phyloP scores from a whole-genome alignment of 78 protist species.

The Speleostelium caveatum region DNA sequence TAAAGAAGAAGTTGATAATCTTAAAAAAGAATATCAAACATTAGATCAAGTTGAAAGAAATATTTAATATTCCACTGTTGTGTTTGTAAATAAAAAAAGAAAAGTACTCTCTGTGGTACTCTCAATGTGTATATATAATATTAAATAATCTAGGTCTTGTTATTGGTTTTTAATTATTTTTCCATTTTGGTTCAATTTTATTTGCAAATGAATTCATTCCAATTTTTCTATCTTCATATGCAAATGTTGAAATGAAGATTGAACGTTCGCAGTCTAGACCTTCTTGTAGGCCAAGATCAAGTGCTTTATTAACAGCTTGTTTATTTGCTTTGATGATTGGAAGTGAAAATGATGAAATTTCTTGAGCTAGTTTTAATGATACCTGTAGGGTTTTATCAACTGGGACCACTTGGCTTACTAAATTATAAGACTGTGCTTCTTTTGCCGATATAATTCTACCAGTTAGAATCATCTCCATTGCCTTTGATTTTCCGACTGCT shows the following conservation, averaged over 20 bases:
- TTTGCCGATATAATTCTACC: constrained; percentile 86
- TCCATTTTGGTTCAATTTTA: constrained; percentile 90
- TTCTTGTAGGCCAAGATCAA: constrained; percentile 84
- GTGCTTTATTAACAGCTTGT: constrained; percentile 88
- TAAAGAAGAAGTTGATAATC: too few species aligned
- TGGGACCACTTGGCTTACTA: constrained; percentile 32
- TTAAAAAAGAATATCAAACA: too few species aligned
- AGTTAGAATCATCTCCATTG: constrained; percentile 96
- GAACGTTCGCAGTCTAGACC: constrained; percentile 89
- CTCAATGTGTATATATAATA: too few species aligned
- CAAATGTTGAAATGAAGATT: constrained; percentile 94
- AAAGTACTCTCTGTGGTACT: too few species aligned
- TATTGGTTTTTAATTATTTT: constrained; percentile 1
- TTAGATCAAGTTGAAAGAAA: too few species aligned
- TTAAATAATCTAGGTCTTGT: neutral
- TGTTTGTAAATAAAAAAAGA: too few species aligned
- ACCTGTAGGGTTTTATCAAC: constrained; percentile 2
- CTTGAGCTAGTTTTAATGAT: constrained; percentile 58
- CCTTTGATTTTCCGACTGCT: constrained; percentile 97
- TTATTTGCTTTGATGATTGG: constrained; percentile 86
- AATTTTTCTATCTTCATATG: constrained; percentile 90
- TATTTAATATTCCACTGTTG: too few species aligned
- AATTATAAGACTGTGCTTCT: constrained; percentile 67
- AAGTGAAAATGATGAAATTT: constrained; percentile 88
- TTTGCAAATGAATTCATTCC: constrained; percentile 96